phyloP scores from a whole-genome alignment of 163 green algal genomes.

The Chloromonas sp. region DNA sequence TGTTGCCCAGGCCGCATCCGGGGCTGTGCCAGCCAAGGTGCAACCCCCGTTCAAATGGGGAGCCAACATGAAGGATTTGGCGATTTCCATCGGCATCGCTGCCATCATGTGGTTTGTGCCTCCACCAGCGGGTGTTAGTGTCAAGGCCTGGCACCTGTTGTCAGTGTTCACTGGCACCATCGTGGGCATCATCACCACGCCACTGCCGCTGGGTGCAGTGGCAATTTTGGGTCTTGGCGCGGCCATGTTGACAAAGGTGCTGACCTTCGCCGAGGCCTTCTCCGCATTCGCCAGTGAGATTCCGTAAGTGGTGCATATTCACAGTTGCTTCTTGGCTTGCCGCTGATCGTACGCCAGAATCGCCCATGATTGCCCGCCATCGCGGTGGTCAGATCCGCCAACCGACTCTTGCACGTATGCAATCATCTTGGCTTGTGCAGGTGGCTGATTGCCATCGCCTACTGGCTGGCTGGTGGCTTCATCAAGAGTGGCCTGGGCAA shows the following conservation, averaged over 20 bases:
- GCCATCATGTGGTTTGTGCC: conserved; percentile 74
- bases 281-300: conserved; percentile 93
- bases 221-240: conserved; percentile 93
- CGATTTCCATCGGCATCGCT: conserved; percentile 78
- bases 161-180: conserved; percentile 94
- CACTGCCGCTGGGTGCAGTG: conserved; percentile 93
- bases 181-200: conserved; percentile 96
- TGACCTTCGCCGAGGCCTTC: conserved; percentile 96
- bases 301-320: conserved; percentile 56
- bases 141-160: conserved; percentile 88
- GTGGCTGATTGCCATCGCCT: conserved; percentile 94
- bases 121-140: conserved; percentile 72
- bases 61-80: conserved; percentile 84
- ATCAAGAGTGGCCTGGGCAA: conserved; percentile 98
- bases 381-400: too few relatives aligned
- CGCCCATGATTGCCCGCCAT: too few relatives aligned
- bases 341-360: neutral
- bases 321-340: neutral
- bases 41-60: conserved; percentile 59
- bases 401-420: too few relatives aligned
- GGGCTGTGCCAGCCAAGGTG: conserved; percentile 8
- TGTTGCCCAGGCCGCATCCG: neutral
- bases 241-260: conserved; percentile 87
- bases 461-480: conserved; percentile 97
- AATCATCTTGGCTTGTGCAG: conserved; percentile 25